Evolutionary conservation across 2,329 filamentous ascomycete genomes (phyloP), one percentile per base, ranked within the genome.

Genomic region (Didymosphaeria variabile): DNA sequence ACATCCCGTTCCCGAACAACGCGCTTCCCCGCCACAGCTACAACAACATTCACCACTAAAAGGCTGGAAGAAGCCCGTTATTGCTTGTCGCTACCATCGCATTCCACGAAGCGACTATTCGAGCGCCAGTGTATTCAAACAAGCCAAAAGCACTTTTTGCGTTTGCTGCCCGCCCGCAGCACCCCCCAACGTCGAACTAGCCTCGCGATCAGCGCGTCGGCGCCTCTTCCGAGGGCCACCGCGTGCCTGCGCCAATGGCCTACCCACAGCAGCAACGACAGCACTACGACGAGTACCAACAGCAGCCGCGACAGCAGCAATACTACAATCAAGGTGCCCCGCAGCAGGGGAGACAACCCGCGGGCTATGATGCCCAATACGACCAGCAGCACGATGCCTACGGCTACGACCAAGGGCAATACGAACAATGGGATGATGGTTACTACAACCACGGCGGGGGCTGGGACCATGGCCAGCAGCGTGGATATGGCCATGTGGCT

Each of bases 181-280:
- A 52, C 54, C 55, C 59, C 40, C 60, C 61, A 62, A 53, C 65
- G 60, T 63, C 57, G 66, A 61, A 50, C 65, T 68, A 71, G 67
- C 60, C 63, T 66, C 62, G 58, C 55, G 54, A 62, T 52, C 61
- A 60, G 62, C 61, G 64, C 65, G 61, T 61, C 67, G 61, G 64
- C 65, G 58, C 56, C 56, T 63, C 63, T 55, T 60, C 65, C 63
- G 58, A 40, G 54, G 42, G 62, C 64, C 61, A 64, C 63, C 61
- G 62, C 58, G 57, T 61, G 57, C 40, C 57, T 54, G 61, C 65
- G 61, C 67, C 60, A 55, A 80, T 80, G 79, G 79, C 79, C 26
- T 79, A 80, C 67, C 77, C 79, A 63, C 76, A 79, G 59, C 68
- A 76, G 64, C 74, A 79, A 59, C 68, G 75, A 64, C 74, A 75